A percentile compares a stretch with the other conserved stretches of the same genome.
These are phyloP conservation scores for Rhizophora mangle DNA, from an alignment of 345 rosid genomes.

Conservation along the genomic window DNA sequence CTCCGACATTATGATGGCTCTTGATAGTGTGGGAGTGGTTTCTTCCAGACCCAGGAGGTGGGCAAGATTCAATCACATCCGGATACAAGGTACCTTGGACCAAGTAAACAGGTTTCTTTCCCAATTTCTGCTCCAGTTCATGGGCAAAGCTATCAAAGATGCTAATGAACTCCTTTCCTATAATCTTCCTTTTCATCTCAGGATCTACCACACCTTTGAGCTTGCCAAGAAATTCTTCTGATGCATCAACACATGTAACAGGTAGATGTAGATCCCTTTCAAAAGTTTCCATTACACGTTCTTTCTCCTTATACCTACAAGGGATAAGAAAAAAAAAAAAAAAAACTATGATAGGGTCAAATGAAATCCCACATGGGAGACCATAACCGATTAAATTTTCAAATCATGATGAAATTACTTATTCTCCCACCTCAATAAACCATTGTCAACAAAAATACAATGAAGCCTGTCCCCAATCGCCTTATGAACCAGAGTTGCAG, in stretches of 20 bases:
- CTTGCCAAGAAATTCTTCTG: conserved; percentile 67
- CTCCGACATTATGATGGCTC: conserved; percentile 99
- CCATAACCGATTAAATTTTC: background rate
- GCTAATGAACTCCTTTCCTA: conserved; percentile 83
- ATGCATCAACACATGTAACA: conserved; percentile 84
- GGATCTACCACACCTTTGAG: conserved; percentile 92
- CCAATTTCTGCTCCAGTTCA: conserved; percentile 66
- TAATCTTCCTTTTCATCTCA: conserved; percentile 85
- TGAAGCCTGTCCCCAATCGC: conserved; percentile 97
- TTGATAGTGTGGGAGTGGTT: conserved; percentile 93
- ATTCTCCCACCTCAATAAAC: conserved; percentile 64
- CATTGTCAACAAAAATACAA: conserved; percentile 93
- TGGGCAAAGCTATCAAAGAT: conserved; percentile 80
- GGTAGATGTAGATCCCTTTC: conserved; percentile 82
- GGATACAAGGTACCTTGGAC: conserved; percentile 98
- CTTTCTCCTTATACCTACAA: conserved; percentile 80
- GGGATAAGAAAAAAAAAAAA: background rate
- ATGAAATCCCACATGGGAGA: background rate
- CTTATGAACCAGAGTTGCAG: conserved; percentile 92
- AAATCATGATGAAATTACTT: background rate
- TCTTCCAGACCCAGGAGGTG: conserved; percentile 94
- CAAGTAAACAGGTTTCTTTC: conserved; percentile 74
- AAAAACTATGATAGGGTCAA: background rate
- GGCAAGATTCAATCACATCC: conserved; percentile 96
- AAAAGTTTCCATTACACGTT: conserved; percentile 91